Evolutionary conservation across 2,329 filamentous ascomycete genomes (phyloP).

Genomic region (Alternaria longipes): DNA sequence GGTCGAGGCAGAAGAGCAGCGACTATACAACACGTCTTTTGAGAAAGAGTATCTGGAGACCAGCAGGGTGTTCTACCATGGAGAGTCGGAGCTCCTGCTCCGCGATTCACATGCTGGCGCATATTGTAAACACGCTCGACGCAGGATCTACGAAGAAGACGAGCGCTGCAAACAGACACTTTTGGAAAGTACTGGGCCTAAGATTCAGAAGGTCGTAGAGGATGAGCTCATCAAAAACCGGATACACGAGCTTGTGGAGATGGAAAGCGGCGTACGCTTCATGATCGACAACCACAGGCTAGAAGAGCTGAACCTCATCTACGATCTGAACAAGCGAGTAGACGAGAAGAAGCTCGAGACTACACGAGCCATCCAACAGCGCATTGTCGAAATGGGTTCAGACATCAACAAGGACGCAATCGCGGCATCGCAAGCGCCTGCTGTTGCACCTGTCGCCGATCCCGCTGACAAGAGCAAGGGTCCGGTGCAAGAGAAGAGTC

Average conservation of each 20-base stretch:
- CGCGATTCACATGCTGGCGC: conserved; percentile 80
- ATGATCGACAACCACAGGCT: conserved; percentile 93
- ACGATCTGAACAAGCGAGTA: conserved; percentile 78
- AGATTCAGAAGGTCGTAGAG: conserved; percentile 81
- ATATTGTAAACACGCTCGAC: conserved; percentile 80
- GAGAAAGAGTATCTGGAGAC: conserved; percentile 78
- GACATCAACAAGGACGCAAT: conserved; percentile 79
- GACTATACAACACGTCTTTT: conserved; percentile 84
- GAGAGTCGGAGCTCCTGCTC: conserved; percentile 78
- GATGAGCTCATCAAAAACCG: conserved; percentile 79
- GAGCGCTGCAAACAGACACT: conserved; percentile 86
- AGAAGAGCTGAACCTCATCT: conserved; percentile 82
- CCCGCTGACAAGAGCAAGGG: conserved; percentile 63
- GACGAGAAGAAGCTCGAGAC: conserved; percentile 77
- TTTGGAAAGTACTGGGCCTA: conserved; percentile 73
- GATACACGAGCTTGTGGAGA: conserved; percentile 80
- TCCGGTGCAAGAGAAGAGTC: conserved; percentile 55
- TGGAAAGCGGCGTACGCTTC: conserved; percentile 84
- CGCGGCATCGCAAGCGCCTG: conserved; percentile 65
- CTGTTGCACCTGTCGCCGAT: conserved; percentile 49
- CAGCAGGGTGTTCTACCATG: conserved; percentile 76
- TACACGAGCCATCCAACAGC: conserved; percentile 73
- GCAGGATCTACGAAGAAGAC: conserved; percentile 79
- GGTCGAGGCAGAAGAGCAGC: conserved; percentile 77
- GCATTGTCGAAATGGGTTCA: conserved; percentile 80